Evolutionary conservation across 2,329 filamentous ascomycete species (phyloP), one percentile per base, ranked within the genome.

Genomic region (Epicoccum sorghinum): DNA sequence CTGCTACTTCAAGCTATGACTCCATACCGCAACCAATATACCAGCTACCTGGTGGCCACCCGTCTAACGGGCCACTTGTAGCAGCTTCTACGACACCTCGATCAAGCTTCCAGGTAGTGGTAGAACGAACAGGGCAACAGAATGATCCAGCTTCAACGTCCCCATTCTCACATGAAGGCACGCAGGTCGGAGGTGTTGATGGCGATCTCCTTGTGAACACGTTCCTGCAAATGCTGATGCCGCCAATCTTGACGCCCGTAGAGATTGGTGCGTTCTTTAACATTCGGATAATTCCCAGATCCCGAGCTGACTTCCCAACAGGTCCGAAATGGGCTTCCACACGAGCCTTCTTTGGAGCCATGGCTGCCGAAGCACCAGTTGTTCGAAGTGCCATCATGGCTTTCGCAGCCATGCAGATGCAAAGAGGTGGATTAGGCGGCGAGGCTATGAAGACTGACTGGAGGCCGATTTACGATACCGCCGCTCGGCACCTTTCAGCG

Each of bases 181-280:
- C 37, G n/a, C 35, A 56, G 5, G 61, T 57, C 40, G 55, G 52
- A 29, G 47, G 43, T 1, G 60, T 60, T 5, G 73, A 76, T 36
- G 72, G 76, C 41, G 69, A 73, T 35, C 65, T 71, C 10, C 65
- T 83, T 2, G 72, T 83, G 55, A 77, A 81, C 38, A 81, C 80
- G 48, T 83, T 83, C 52, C 67, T 77, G 14, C 75, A 74, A 36
- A 78, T 80, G 3, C 76, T 80, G 13, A 78, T 79, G n/a, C 80
- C 81, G 5, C 81, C 80, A 0, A 83, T 83, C 25, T 74, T 84
- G 4, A 78, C 79, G 14, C 79, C 83, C 42, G 78, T 83, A 0
- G 82, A 84, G 59, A 80, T 79, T 6, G 78, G 80, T 48, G 36
- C 36, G 40, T 45, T 41, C 9, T 13, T 23, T 5, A 7, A 33